A percentile compares a stretch with the other conserved stretches of the same genome.
phyloP scores from a whole-genome alignment of 371 early-diverging fungal species.

The Mucor saturninus region DNA sequence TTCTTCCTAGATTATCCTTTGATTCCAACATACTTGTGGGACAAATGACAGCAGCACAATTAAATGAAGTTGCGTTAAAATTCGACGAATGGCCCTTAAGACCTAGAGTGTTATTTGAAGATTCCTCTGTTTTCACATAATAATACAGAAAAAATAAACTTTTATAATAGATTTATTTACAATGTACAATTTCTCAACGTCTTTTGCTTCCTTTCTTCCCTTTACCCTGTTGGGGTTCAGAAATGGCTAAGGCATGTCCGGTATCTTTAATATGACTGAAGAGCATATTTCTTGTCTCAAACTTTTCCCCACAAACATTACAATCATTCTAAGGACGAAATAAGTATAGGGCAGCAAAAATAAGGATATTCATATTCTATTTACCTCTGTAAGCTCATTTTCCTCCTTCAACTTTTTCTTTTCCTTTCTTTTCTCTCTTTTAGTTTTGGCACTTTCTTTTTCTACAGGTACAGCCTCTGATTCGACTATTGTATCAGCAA shows the following conservation, averaged over 20 bases:
- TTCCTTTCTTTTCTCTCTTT: slow-evolving; percentile 49
- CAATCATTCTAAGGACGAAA: slow-evolving; percentile 45
- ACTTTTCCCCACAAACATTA: slow-evolving; percentile 68
- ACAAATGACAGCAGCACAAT: slow-evolving; percentile 55
- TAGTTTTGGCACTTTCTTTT: slow-evolving; percentile 52
- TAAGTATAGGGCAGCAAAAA: too few relatives aligned
- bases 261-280: slow-evolving; percentile 76
- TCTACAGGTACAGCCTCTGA: slow-evolving; percentile 19
- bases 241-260: slow-evolving; percentile 70
- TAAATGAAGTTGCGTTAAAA: slow-evolving; percentile 61
- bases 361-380: too few relatives aligned
- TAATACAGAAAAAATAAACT: slow-evolving; percentile 8
- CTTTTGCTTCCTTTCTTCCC: slow-evolving; percentile 22
- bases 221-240: slow-evolving; percentile 2
- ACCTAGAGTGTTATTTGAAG: slow-evolving; percentile 53
- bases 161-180: background rate
- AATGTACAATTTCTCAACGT: slow-evolving; percentile 5
- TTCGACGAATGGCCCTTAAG: slow-evolving; percentile 70
- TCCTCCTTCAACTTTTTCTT: slow-evolving; percentile 57
- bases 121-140: slow-evolving; percentile 26
- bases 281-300: slow-evolving; percentile 69
- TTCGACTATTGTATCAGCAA: slow-evolving; percentile 16
- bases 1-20: slow-evolving; percentile 59
- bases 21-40: slow-evolving; percentile 51
- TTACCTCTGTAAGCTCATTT: slow-evolving; percentile 29